A percentile compares a stretch with the other conserved stretches of the same genome.
These are phyloP conservation scores for Globisporangium cylindrosporum DNA, from an alignment of 352 stramenopile species.

Conservation along the genomic window DNA sequence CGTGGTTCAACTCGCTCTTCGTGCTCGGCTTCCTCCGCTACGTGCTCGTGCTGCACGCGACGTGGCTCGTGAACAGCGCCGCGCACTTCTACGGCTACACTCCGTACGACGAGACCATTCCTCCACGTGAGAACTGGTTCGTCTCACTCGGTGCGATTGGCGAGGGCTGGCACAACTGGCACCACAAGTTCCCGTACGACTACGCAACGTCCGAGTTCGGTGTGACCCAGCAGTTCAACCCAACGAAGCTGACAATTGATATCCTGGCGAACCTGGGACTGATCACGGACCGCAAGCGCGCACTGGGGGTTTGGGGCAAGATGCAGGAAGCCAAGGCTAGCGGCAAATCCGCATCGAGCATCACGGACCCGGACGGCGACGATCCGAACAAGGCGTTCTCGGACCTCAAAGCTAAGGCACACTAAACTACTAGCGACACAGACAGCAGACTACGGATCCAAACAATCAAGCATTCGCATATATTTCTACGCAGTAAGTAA, in stretches of 20 bases:
- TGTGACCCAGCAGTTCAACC: constrained; percentile 96
- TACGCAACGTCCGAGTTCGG: constrained; percentile 98
- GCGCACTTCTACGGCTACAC: constrained; percentile 98
- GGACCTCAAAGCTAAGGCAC: constrained; percentile 43
- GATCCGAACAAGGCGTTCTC: constrained; percentile 52
- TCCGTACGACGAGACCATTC: constrained; percentile 93
- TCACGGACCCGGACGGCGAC: constrained; percentile 44
- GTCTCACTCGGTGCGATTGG: constrained; percentile 95
- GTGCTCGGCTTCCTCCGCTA: constrained; percentile 95
- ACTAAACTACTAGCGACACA: constrained; percentile 1
- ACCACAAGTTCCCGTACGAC: constrained; percentile 99
- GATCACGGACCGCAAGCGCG: constrained; percentile 94
- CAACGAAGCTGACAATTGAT: constrained; percentile 98
- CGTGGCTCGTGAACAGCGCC: constrained; percentile 98
- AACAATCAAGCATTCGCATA: not conserved
- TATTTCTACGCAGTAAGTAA: constrained; percentile 1
- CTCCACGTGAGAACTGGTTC: constrained; percentile 97
- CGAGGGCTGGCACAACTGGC: constrained; percentile 99
- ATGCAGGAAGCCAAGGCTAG: constrained; percentile 58
- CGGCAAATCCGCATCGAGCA: too few relatives aligned
- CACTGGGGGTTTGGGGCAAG: constrained; percentile 92
- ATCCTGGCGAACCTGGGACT: constrained; percentile 88
- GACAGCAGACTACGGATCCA: not conserved
- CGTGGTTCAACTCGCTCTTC: constrained; percentile 95
- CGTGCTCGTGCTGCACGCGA: constrained; percentile 93